These are phyloP conservation scores for Chlorella sp. DNA, from an alignment of 139 green algal genomes.

Conservation along the genomic window DNA sequence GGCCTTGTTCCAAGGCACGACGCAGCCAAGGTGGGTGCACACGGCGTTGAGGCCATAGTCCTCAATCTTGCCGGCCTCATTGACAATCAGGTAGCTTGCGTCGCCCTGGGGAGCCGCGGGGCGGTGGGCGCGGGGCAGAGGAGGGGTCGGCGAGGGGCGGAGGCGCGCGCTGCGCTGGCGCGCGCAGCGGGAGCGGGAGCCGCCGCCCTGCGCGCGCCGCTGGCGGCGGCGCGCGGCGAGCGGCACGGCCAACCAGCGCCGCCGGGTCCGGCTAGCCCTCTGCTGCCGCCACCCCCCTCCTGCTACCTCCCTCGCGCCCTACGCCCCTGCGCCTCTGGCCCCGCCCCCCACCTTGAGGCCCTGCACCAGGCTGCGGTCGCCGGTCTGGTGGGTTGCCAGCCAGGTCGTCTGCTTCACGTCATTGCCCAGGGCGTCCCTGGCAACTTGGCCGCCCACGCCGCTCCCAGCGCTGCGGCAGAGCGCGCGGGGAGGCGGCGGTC, in stretches of 20 bases:
- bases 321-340: background rate
- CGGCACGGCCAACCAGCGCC: background rate
- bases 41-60: constrained; percentile 98
- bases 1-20: constrained; percentile 97
- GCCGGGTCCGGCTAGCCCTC: background rate
- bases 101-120: constrained; percentile 75
- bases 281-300: background rate
- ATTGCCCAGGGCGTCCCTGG: constrained; percentile 97
- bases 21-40: constrained; percentile 99
- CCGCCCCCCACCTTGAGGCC: constrained; percentile 85
- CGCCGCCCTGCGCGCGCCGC: background rate
- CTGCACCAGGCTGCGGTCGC: constrained; percentile 88
- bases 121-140: background rate
- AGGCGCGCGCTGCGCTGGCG: background rate
- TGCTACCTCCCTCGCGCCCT: background rate
- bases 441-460: constrained; percentile 71
- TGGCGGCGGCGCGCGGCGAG: background rate
- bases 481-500: background rate
- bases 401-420: constrained; percentile 79
- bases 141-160: background rate
- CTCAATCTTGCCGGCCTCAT: constrained; percentile 72
- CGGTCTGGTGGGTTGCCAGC: constrained; percentile 84
- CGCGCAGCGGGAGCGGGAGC: background rate
- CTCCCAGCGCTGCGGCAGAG: constrained; percentile 68
- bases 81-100: constrained; percentile 98